phyloP scores from a whole-genome alignment of 148 eudicot species.

The Silene latifolia region DNA sequence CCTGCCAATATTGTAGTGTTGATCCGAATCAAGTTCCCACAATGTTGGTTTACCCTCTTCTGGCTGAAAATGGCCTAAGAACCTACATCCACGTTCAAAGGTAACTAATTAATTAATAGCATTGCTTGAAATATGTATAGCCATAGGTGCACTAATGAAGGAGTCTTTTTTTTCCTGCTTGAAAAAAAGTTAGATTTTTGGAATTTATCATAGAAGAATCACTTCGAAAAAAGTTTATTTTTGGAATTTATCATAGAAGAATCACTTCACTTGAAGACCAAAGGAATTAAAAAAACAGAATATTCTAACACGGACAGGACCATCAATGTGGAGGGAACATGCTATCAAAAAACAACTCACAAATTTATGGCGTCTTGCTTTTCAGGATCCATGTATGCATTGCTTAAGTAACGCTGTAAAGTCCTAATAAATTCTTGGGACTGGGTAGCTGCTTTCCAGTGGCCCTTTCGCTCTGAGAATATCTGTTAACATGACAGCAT shows the following conservation, averaged over 20 bases:
- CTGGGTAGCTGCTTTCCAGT: slow-evolving; percentile 93
- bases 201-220: too few relatives aligned
- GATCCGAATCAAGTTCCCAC: slow-evolving; percentile 93
- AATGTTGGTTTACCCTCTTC: slow-evolving; percentile 75
- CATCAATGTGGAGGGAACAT: slow-evolving; percentile 1
- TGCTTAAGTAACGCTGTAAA: slow-evolving; percentile 85
- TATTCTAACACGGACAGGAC: background rate
- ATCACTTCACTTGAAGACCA: background rate
- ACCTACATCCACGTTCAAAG: slow-evolving; percentile 43
- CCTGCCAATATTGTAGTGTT: slow-evolving; percentile 69
- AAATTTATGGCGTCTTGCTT: slow-evolving; percentile 97
- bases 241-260: background rate
- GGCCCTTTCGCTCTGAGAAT: slow-evolving; percentile 87
- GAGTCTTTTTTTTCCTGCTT: background rate
- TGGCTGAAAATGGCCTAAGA: slow-evolving; percentile 91
- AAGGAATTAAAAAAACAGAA: background rate
- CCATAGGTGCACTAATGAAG: background rate
- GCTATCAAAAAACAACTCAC: slow-evolving; percentile 43
- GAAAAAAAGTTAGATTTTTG: background rate
- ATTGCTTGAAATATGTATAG: background rate
- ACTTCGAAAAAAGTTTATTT: background rate
- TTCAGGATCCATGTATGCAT: slow-evolving; percentile 90
- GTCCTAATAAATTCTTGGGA: slow-evolving; percentile 90
- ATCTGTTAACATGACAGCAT: slow-evolving; percentile 44
- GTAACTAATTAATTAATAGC: background rate